Evolutionary conservation across 2,329 filamentous ascomycete genomes (phyloP), one percentile per base, ranked within the genome.

Genomic region (Rutstroemia sp.): DNA sequence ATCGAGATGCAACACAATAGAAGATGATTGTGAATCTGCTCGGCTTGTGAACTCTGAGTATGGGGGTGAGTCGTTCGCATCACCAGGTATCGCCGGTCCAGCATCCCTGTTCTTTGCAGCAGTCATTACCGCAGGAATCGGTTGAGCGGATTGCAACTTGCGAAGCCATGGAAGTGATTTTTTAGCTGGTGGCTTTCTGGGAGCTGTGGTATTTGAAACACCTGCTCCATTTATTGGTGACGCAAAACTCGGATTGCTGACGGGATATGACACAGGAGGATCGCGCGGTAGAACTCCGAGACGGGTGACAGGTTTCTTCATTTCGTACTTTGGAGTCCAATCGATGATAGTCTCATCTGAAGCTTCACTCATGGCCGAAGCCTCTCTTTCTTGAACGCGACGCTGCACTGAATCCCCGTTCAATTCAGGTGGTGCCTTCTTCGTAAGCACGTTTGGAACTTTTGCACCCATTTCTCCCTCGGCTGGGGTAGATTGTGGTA

Each of bases 101-200:
- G 23, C 5, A 50, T 50, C 27, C n/a, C 19, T 18, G 34, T 18
- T 37, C 37, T 23, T 44, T 23, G n/a, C 23, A 2, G 14, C 14
- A 18, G 9, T 21, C 19, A 19, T 46, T 4, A 23, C 8, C 7
- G 34, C 9, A 8, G 54, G 54, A 38, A 59, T 19, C 8, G 50
- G 7, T 46, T 58, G 56, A 19, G 57, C 52, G 10, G 52, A 18
- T 30, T 59, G 58, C 7, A 49, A 45, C 49, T 62, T 66, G 18
- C 62, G 61, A 39, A 69, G 59, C 66, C 66, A 68, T 27, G 62
- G 66, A 45, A 66, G 57, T 23, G 63, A 58, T 30, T 60, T 62
- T 48, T 57, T 67, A 1, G 52, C 51, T 6, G 58, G n/a, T 10
- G 59, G 23, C 41, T 30, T 58, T 19, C 19, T 45, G 10, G 10